phyloP scores from a whole-genome alignment of 805 yeast species.

The Scheffersomyces spartinae region DNA sequence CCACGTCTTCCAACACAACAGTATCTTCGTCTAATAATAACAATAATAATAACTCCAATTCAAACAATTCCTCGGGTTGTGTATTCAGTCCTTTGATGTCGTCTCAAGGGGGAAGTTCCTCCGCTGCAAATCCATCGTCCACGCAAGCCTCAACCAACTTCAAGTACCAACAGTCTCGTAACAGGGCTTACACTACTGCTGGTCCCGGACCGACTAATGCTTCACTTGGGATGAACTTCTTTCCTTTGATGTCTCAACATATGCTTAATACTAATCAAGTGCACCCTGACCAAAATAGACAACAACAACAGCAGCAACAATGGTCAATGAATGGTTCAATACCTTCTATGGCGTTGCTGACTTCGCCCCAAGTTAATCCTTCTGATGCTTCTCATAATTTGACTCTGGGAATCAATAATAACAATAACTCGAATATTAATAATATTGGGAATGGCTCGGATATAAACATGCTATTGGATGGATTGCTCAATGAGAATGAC shows the following conservation, averaged over 20 bases:
- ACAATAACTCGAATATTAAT: conserved; percentile 4
- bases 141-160: too few relatives aligned
- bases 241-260: too few relatives aligned
- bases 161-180: too few relatives aligned
- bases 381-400: conserved; percentile 2
- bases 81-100: conserved; percentile 8
- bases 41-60: conserved; percentile 5
- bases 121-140: too few relatives aligned
- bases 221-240: too few relatives aligned
- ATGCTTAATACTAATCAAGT: too few relatives aligned
- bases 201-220: too few relatives aligned
- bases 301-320: not conserved
- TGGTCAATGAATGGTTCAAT: conserved; percentile 9
- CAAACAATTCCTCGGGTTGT: conserved; percentile 3
- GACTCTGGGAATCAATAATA: conserved; percentile 5
- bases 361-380: not conserved
- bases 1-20: conserved; percentile 5
- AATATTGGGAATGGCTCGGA: too few relatives aligned
- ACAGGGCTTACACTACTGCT: too few relatives aligned
- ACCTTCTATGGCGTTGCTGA: conserved; percentile 1
- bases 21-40: conserved; percentile 5
- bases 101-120: too few relatives aligned
- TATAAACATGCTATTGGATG: too few relatives aligned
- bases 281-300: not conserved
- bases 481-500: too few relatives aligned